Evolutionary conservation across 2,329 filamentous ascomycete species (phyloP), one percentile per base, ranked within the genome.

Genomic region (Apiospora kogelbergensis): DNA sequence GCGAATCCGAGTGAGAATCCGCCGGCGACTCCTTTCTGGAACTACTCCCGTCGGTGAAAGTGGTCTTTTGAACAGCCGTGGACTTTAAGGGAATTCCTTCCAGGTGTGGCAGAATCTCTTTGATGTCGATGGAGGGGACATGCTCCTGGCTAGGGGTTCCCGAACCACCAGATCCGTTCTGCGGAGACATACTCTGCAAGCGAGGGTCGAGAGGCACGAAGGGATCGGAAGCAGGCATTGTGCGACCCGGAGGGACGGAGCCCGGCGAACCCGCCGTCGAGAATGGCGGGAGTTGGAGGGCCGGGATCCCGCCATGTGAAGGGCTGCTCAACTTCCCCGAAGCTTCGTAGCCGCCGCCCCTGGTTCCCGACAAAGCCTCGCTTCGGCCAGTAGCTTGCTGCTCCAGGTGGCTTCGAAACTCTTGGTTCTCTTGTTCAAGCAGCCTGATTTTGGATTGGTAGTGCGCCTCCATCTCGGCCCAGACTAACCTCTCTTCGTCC

Each of bases 31-130:
- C 71, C 3, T 70, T 69, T 60, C 73, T 77, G 20, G 78, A 74
- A 41, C 70, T 74, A 24, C 71, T 68, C 69, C 84, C 79, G 70
- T 84, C 79, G n/a, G 78, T 81, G 71, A 88, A 89, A 3, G 86
- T 88, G 45, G 82, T 73, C 72, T 81, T 85, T 73, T 85, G 82
- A 17, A 89, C 80, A 1, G 86, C 86, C 17, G 83, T 83, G 6
- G 84, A 82, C 75, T 85, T 88, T 72, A 90, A 82, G 1, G 84
- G 83, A 66, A 90, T 86, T 7, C 88, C 87, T 74, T 90, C 88
- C n/a, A 90, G 79, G 40, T 85, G 84, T 3, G 87, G 86, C 72
- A 89, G 84, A 33, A 89, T 85, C 70, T 86, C 83, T 57, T 85
- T 83, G 11, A 90, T 84, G 69, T 90, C 88, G 66, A 90, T 87